Base-by-base conservation (phyloP, 768 basidiomycete species). In the Phylloporus sp. region DNA sequence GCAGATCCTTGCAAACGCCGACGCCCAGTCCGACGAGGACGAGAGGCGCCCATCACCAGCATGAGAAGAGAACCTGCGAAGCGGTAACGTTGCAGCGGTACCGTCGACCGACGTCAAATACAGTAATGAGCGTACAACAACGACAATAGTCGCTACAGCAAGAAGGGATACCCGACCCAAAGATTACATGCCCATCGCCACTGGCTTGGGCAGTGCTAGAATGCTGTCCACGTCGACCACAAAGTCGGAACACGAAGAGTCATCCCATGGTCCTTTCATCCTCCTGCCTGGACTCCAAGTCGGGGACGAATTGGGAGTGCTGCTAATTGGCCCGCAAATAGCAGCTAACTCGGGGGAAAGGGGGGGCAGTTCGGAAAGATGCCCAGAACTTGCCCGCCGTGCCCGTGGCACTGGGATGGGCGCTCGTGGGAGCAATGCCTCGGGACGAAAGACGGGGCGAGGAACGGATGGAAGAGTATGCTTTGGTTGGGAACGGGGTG, bases 391-490 rank as follows among this genome's bases (percentile, higher is more conserved):
- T n/a, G 50, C 14, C 24, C 40, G 54, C 20, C 42, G 52, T 20
- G 38, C 51, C 37, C 57, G 62, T 39, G 48, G 53, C 2, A 55
- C 54, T 0, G 60, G 57, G 1, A 53, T 26, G 1, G 62, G 59
- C 0, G 51, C 53, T 15, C 57, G 60, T 21, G 54, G 50, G 22
- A 69, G 50, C 4, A 42, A 46, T 22, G 61, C 58, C 20, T 68
- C 60, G 38, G 69, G 66, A 26, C 71, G 61, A 46, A 78, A 75
- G 22, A 69, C 68, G 0, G 83, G 83, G 31, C 70, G 69, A 10
- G 86, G 86, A 22, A 82, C 20, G n/a, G 79, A 76, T 11, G 87
- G 87, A 53, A 88, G 70, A 13, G 69, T 75, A 65, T 87, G 82
- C 59, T 77, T 84, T 18, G 83, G 77, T 36, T 69, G 53, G 41